Evolutionary conservation across 768 basidiomycete species (phyloP), one percentile per base, ranked within the genome.

Genomic region (Naganishia vishniacii): DNA sequence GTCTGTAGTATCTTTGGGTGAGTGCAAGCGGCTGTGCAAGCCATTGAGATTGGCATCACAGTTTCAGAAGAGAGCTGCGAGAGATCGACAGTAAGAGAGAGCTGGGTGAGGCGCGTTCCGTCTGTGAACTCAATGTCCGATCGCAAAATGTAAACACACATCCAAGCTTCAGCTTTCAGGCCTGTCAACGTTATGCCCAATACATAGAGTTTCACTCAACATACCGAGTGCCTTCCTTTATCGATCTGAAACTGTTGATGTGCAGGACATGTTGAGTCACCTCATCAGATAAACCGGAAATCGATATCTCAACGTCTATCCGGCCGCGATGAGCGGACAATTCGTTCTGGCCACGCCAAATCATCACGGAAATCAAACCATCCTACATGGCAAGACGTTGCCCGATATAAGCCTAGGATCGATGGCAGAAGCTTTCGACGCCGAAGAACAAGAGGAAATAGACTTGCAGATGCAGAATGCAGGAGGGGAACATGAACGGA

Each of bases 351-450:
- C 53, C 18, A 41, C 53, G 53, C 53, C 53, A 56, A 56, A 56
- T 40, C 53, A 56, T 20, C 53, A 56, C 32, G 34, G 32, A 15
- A 56, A 56, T 56, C 53, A 56, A 40, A 37, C 53, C 53, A 40
- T 40, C n/a, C 40, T 56, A 12, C 37, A 56, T n/a, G 53, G 53
- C 7, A 46, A 53, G 32, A 67, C 65, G 6, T 47, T 67, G 18
- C 65, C 60, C 11, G 65, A 67, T 45, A 32, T 67, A 42, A 58
- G 61, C 28, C 28, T 67, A 7, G 65, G 61, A 0, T 62, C 61
- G 7, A 32, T 63, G 34, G 65, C 61, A 13, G 29, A 61, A 7
- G 32, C 20, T 0, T 67, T 67, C 25, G 65, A 67, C 28, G 61
- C 49, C 25, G 65, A 67, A n/a, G 61, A 16, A 18, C 61, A 62